These are phyloP conservation scores for Amphirosellinia nigrospora DNA, from an alignment of 495 filamentous ascomycete genomes.

Conservation along the genomic window DNA sequence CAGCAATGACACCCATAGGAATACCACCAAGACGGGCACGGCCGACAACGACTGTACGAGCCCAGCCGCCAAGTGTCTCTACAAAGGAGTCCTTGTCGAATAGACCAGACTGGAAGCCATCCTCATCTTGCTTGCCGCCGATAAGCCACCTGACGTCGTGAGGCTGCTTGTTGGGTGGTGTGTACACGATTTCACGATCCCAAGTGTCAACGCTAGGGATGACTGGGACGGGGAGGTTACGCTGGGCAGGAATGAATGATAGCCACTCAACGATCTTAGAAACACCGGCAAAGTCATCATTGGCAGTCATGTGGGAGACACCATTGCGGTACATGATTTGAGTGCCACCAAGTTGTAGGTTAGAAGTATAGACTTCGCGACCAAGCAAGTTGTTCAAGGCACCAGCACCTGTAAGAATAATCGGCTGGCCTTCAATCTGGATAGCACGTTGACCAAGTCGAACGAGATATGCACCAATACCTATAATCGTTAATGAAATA, in stretches of 20 bases:
- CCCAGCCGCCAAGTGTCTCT: conserved; percentile 96
- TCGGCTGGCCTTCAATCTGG: conserved; percentile 98
- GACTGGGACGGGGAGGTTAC: conserved; percentile 86
- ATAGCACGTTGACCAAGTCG: conserved; percentile 97
- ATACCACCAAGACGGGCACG: conserved; percentile 97
- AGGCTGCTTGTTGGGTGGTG: conserved; percentile 82
- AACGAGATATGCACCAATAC: conserved; percentile 98
- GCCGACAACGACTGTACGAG: conserved; percentile 93
- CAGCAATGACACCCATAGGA: conserved; percentile 96
- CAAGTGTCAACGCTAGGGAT: conserved; percentile 82
- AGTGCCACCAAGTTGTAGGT: conserved; percentile 97
- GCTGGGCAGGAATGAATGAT: conserved; percentile 94
- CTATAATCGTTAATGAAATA: conserved; percentile 45
- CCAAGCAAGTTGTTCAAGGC: conserved; percentile 98
- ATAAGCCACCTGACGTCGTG: conserved; percentile 96
- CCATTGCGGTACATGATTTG: conserved; percentile 99
- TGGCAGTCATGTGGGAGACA: conserved; percentile 98
- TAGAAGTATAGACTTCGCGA: conserved; percentile 97
- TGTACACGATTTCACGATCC: conserved; percentile 90
- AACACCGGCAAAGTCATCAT: conserved; percentile 96
- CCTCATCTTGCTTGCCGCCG: conserved; percentile 84
- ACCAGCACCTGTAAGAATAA: conserved; percentile 96
- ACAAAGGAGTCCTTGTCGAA: conserved; percentile 98
- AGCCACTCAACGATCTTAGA: conserved; percentile 98
- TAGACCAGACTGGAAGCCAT: conserved; percentile 83